Conservation (phyloP, 2,329 filamentous ascomycete species). For the Teratosphaeria pseudoeucalypti region DNA sequence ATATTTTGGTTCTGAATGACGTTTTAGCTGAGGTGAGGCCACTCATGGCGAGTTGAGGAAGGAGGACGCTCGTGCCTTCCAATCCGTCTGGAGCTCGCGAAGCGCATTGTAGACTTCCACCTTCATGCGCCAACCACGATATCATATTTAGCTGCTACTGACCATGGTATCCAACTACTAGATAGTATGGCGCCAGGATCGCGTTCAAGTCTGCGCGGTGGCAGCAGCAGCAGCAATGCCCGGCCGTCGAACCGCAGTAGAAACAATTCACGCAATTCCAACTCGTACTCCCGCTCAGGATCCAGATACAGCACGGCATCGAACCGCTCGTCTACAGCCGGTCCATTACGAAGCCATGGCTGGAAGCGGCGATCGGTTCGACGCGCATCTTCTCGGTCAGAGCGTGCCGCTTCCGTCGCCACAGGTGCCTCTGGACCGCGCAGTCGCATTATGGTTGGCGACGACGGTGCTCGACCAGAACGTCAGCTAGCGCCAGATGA, state of each 20-base stretch:
- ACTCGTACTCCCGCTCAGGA: conserved; percentile 3
- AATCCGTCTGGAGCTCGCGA: background rate
- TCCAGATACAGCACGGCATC: conserved; percentile 10
- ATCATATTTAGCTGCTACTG: background rate
- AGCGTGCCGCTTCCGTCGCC: conserved; percentile 5
- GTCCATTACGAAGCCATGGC: conserved; percentile 1
- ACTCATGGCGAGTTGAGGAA: background rate
- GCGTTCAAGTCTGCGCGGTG: conserved; percentile 3
- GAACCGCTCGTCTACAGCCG: conserved; percentile 1
- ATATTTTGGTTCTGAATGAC: background rate
- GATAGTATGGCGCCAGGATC: conserved; percentile 5
- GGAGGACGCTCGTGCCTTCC: background rate
- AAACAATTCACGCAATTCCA: background rate
- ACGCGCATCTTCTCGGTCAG: background rate
- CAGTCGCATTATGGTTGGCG: conserved; percentile 8
- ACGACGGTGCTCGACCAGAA: conserved; percentile 5
- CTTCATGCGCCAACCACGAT: background rate
- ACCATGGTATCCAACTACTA: background rate
- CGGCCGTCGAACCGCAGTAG: background rate
- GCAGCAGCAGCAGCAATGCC: conserved; percentile 4
- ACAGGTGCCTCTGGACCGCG: background rate
- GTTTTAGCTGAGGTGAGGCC: background rate
- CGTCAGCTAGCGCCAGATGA: conserved; percentile 6
- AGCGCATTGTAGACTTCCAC: background rate
- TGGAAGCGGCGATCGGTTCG: background rate